These are phyloP conservation scores for Boletus sensibilis DNA, from an alignment of 768 basidiomycete species.

Conservation along the genomic window DNA sequence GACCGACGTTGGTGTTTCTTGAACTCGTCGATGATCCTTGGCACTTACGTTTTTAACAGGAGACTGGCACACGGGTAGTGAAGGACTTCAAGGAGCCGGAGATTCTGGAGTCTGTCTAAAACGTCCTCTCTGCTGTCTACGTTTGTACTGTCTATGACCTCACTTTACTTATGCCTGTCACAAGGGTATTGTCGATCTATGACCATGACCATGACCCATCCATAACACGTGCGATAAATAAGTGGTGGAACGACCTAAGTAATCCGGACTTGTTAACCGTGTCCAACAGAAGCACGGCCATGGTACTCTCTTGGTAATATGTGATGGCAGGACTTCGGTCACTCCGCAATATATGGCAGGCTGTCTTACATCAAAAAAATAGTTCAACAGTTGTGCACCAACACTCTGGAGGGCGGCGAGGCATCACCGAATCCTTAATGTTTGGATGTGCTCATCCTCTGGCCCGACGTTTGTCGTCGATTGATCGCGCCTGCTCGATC, in stretches of 20 bases:
- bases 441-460: too few species aligned
- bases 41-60: constrained; percentile 45
- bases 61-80: constrained; percentile 90
- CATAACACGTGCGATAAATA: constrained; percentile 1
- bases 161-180: constrained; percentile 29
- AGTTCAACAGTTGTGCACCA: too few species aligned
- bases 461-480: too few species aligned
- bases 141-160: constrained; percentile 40
- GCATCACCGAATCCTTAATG: too few species aligned
- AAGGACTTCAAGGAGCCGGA: constrained; percentile 99
- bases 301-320: too few species aligned
- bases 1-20: constrained; percentile 66
- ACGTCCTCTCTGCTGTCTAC: constrained; percentile 33
- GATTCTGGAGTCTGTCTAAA: constrained; percentile 87
- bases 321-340: too few species aligned
- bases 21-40: neutral
- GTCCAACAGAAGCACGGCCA: too few species aligned
- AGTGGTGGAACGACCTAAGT: neutral
- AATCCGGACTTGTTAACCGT: too few species aligned
- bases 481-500: too few species aligned
- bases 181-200: constrained; percentile 41
- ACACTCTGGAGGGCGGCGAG: too few species aligned
- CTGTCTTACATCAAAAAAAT: too few species aligned
- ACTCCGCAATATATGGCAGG: too few species aligned
- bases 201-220: constrained; percentile 23